Evolutionary conservation across 257 asterid genomes (phyloP).

Genomic region (Verbena officinalis): DNA sequence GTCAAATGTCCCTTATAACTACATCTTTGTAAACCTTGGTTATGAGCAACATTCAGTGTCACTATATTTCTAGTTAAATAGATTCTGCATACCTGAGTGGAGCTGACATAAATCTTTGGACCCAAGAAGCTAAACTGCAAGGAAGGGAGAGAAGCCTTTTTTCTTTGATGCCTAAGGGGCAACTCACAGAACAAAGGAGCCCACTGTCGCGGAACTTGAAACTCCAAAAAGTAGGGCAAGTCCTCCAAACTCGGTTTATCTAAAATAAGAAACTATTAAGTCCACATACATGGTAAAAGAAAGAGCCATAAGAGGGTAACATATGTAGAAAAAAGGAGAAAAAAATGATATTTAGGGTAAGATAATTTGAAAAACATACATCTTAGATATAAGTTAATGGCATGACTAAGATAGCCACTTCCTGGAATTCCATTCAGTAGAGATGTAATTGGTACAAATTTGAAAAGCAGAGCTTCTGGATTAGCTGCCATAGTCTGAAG

Average conservation of each 20-base stretch:
- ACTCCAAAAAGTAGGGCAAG: slow-evolving; percentile 86
- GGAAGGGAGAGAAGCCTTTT: slow-evolving; percentile 66
- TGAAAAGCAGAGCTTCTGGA: slow-evolving; percentile 90
- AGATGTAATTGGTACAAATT: slow-evolving; percentile 92
- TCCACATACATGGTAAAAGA: neutral
- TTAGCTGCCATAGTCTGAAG: slow-evolving; percentile 91
- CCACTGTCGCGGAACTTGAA: slow-evolving; percentile 98
- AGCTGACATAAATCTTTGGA: slow-evolving; percentile 74
- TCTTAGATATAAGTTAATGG: slow-evolving; percentile 88
- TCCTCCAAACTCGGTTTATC: slow-evolving; percentile 93
- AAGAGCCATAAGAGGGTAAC: neutral
- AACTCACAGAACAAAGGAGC: slow-evolving; percentile 92
- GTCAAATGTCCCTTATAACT: neutral
- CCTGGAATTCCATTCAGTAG: slow-evolving; percentile 96
- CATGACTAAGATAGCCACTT: slow-evolving; percentile 99
- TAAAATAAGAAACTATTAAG: slow-evolving; percentile 31
- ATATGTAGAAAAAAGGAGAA: slow-evolving; percentile 12
- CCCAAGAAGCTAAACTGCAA: slow-evolving; percentile 83
- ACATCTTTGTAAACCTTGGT: neutral
- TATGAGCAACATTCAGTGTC: neutral
- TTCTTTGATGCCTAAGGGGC: slow-evolving; percentile 91
- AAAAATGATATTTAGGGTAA: slow-evolving; percentile 15
- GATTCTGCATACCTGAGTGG: slow-evolving; percentile 65
- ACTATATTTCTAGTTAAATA: neutral
- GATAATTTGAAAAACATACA: slow-evolving; percentile 53